A percentile compares a stretch with the other conserved stretches of the same genome.
phyloP scores from a whole-genome alignment of 2,329 filamentous ascomycete species.

The Aspergillus fructus region DNA sequence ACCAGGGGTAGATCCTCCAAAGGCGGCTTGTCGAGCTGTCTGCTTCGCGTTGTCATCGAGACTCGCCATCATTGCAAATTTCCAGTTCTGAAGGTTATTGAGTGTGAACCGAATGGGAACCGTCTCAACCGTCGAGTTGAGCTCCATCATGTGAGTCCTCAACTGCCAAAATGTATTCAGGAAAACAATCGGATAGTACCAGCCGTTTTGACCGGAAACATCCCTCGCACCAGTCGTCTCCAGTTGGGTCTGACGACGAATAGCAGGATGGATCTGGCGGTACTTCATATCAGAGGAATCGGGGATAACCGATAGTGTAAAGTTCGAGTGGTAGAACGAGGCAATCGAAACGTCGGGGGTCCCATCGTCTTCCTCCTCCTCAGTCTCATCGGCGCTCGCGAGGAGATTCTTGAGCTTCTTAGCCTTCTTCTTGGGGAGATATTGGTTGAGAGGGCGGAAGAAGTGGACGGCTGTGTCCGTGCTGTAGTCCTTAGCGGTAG shows the following conservation, averaged over 20 bases:
- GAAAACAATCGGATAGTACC: conserved; percentile 90
- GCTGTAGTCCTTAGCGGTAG: conserved; percentile 70
- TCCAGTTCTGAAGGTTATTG: conserved; percentile 80
- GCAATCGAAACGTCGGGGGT: conserved; percentile 67
- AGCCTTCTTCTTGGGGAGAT: conserved; percentile 86
- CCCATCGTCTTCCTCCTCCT: conserved; percentile 53
- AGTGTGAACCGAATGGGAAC: conserved; percentile 82
- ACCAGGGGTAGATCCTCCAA: conserved; percentile 67
- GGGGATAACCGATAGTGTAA: conserved; percentile 83
- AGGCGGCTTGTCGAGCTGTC: conserved; percentile 73
- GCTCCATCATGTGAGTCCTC: conserved; percentile 80
- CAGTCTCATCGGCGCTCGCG: conserved; percentile 50
- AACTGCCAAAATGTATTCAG: conserved; percentile 98
- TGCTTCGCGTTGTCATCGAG: conserved; percentile 88
- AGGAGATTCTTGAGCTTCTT: conserved; percentile 85
- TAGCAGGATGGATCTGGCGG: conserved; percentile 66
- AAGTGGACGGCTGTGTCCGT: conserved; percentile 77
- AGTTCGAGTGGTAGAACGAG: conserved; percentile 94
- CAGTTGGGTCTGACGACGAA: conserved; percentile 74
- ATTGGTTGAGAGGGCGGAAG: conserved; percentile 79
- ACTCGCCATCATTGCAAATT: conserved; percentile 80
- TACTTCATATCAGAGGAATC: conserved; percentile 71
- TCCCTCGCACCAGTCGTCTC: conserved; percentile 82
- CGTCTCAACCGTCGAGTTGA: conserved; percentile 84
- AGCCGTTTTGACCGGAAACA: conserved; percentile 78